Conservation (phyloP, 1,284 basidiomycete species). For the Athelia sp. region DNA sequence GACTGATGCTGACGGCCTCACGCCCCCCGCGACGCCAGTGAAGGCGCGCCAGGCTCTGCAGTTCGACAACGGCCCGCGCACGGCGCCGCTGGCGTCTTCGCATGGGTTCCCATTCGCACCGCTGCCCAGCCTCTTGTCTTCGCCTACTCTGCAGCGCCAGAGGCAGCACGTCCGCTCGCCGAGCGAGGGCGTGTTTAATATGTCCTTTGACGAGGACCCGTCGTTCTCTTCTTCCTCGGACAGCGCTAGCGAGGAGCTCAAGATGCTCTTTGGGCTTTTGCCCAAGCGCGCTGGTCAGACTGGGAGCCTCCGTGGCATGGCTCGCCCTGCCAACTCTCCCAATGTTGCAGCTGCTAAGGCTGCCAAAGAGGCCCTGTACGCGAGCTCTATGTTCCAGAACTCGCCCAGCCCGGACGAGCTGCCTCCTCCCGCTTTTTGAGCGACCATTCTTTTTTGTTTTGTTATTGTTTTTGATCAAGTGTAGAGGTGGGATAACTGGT, state of each 20-base stretch:
- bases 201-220: conserved; percentile 65
- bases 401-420: conserved; percentile 74
- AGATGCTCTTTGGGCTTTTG: conserved; percentile 26
- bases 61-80: conserved; percentile 40
- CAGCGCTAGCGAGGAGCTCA: conserved; percentile 31
- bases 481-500: neutral
- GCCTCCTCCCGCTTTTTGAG: conserved; percentile 53
- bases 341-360: conserved; percentile 22
- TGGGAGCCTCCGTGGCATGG: no score
- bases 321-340: neutral
- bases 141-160: conserved; percentile 28
- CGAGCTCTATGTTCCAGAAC: conserved; percentile 76
- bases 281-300: neutral
- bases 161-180: conserved; percentile 52
- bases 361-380: conserved; percentile 48
- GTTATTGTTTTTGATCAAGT: neutral
- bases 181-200: conserved; percentile 62
- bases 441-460: neutral
- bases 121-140: conserved; percentile 26
- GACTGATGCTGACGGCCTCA: conserved; percentile 23
- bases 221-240: conserved; percentile 21
- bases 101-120: conserved; percentile 35
- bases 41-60: neutral
- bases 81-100: conserved; percentile 39
- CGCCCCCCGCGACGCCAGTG: conserved; percentile 27